A percentile compares a stretch with the other conserved stretches of the same genome.
Evolutionary conservation across 495 filamentous ascomycete genomes (phyloP).

Genomic region (Lentithecium fluviatile): DNA sequence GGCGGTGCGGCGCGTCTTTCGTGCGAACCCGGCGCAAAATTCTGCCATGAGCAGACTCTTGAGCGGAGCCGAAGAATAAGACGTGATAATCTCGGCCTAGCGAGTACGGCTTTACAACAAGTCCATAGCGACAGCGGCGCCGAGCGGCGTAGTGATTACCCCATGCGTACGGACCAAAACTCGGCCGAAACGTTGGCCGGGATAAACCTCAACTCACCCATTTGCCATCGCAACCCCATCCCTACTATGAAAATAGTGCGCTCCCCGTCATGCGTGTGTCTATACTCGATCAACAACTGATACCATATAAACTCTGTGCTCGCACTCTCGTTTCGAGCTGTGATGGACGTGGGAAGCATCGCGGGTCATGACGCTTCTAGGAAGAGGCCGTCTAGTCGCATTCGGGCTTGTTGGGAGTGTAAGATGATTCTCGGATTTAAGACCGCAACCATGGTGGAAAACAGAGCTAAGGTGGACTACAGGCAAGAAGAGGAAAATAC

Average conservation of each 20-base stretch:
- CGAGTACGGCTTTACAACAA: neutral
- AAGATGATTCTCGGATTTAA: neutral
- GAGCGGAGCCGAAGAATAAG: too few species aligned
- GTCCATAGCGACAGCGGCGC: neutral
- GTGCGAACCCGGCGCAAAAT: too few species aligned
- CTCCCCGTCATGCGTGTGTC: neutral
- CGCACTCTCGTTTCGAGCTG: constrained; percentile 14
- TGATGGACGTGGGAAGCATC: constrained; percentile 12
- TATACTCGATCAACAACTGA: neutral
- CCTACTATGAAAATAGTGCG: constrained; percentile 22
- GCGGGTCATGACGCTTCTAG: constrained; percentile 5
- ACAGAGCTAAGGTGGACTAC: constrained; percentile 2
- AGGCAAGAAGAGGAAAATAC: constrained; percentile 26
- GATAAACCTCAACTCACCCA: neutral
- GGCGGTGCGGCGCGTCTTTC: too few species aligned
- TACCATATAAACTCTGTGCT: neutral
- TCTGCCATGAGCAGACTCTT: too few species aligned
- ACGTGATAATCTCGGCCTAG: too few species aligned
- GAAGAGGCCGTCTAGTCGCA: constrained; percentile 24
- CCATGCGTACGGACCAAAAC: neutral
- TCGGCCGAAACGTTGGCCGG: neutral
- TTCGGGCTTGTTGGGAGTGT: constrained; percentile 32
- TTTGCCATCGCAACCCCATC: constrained; percentile 17
- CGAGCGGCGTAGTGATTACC: neutral
- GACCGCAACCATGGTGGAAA: neutral